Evolutionary conservation across 768 basidiomycete genomes (phyloP).

Genomic region (Kockovaella imperatae): DNA sequence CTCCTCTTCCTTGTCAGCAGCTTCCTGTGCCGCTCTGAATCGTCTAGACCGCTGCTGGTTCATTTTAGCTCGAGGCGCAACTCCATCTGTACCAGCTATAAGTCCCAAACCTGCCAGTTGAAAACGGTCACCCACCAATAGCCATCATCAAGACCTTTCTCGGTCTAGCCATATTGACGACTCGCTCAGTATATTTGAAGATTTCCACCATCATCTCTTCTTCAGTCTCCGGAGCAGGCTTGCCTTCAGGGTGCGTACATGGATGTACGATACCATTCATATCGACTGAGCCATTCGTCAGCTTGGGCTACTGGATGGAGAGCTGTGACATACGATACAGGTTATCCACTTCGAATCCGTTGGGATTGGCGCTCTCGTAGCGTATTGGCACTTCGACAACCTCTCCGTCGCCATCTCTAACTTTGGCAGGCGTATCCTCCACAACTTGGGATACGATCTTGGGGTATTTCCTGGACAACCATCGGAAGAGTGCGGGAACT

Average conservation of each 20-base stretch:
- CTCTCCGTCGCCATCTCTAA: conserved; percentile 56
- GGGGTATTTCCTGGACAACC: conserved; percentile 97
- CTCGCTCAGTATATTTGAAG: conserved; percentile 91
- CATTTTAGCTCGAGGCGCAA: conserved; percentile 98
- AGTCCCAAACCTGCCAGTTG: not conserved
- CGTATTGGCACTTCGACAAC: conserved; percentile 67
- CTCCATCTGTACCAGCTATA: conserved; percentile 60
- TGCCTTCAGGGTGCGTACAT: conserved; percentile 95
- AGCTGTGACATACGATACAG: conserved; percentile 54
- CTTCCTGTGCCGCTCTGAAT: conserved; percentile 90
- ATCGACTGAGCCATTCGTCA: conserved; percentile 52
- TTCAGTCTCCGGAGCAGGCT: conserved; percentile 95
- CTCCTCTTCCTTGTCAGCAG: conserved; percentile 85
- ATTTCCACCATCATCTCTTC: conserved; percentile 99
- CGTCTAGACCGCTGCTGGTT: conserved; percentile 97
- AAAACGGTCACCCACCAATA: conserved; percentile 58
- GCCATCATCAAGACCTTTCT: conserved; percentile 96
- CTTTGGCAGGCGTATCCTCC: conserved; percentile 71
- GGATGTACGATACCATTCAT: conserved; percentile 99
- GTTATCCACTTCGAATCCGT: conserved; percentile 89
- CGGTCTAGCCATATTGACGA: conserved; percentile 94
- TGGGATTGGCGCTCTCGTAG: conserved; percentile 68
- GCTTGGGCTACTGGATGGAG: not conserved
- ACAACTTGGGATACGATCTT: conserved; percentile 68
- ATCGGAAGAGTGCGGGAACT: conserved; percentile 95